phyloP scores from a whole-genome alignment of 306 rosid species.

The Fragaria vesca region DNA sequence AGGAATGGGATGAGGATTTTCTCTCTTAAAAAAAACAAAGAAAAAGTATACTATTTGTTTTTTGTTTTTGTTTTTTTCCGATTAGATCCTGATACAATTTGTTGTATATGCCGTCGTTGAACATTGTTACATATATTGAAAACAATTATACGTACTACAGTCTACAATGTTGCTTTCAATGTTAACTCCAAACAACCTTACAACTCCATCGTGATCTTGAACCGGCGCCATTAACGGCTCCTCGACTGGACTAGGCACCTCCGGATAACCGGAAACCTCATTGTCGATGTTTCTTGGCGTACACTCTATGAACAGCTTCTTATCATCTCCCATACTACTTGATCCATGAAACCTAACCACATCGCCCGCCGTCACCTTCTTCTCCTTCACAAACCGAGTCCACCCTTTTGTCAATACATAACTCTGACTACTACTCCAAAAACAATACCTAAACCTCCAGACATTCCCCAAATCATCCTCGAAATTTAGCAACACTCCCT shows the following conservation, averaged over 20 bases:
- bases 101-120: background rate
- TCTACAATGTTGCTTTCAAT: slow-evolving; percentile 12
- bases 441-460: slow-evolving; percentile 46
- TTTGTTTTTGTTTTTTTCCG: too few relatives aligned
- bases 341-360: slow-evolving; percentile 36
- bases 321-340: slow-evolving; percentile 9
- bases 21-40: background rate
- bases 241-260: background rate
- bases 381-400: slow-evolving; percentile 48
- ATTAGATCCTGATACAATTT: too few relatives aligned
- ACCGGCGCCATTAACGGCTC: background rate
- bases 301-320: slow-evolving; percentile 27
- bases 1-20: background rate
- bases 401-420: slow-evolving; percentile 48
- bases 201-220: slow-evolving; percentile 21
- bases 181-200: slow-evolving; percentile 43
- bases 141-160: background rate
- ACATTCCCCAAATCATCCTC: slow-evolving; percentile 36
- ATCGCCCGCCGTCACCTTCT: slow-evolving; percentile 39
- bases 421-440: slow-evolving; percentile 49
- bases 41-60: too few relatives aligned
- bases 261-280: background rate
- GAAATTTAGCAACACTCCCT: slow-evolving; percentile 32
- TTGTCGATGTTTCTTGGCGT: background rate
- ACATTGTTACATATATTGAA: background rate